Evolutionary conservation across 306 rosid genomes (phyloP), one percentile per base, ranked within the genome.

Genomic region (Malus sieversii): DNA sequence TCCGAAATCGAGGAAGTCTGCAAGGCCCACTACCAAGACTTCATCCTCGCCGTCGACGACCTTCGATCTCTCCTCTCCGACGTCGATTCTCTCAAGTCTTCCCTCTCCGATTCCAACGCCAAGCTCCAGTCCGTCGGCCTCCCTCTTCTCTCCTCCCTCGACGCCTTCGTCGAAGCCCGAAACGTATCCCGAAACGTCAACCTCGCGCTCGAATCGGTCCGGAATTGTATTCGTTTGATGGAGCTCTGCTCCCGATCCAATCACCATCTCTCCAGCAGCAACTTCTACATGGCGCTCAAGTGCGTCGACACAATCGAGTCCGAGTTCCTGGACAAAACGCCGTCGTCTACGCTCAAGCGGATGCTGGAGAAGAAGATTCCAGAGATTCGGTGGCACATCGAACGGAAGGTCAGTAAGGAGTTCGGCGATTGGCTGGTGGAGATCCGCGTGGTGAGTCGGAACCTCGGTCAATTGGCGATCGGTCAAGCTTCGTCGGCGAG

Each of bases 1-100:
- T 90, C 97, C 0, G 97, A 96, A 88, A 96, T 96, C 87, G 99
- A 96, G 75, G 99, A 96, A 58, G 98, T 94, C 23, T 94, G 98
- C 83, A 92, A 90, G 60, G 99, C 97, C 15, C 99, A 95, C 93
- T 95, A 95, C 83, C 99, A 92, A 77, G 99, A 95, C 82, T 95
- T 95, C 89, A 95, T 95, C 82, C 91, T 92, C 32, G 99, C 99
- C 64, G 99, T 95, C 58, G 99, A 95, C 23, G 99, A 95, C 78
- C 99, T 95, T 76, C 96, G 95, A 89, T 95, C 99, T 2, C 99
- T 95, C 10, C 90, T 95, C 58, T 92, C 97, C 58, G 99, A 95
- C 68, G 99, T 95, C 63, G 99, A 95, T 13, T 89, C 90, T 0
- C 97, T 95, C 76, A 95, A 95, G 83, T 92, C 99, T 14, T 78